Evolutionary conservation across 257 asterid species (phyloP), one percentile per base, ranked within the genome.

Genomic region (Solanum ossicruentum): DNA sequence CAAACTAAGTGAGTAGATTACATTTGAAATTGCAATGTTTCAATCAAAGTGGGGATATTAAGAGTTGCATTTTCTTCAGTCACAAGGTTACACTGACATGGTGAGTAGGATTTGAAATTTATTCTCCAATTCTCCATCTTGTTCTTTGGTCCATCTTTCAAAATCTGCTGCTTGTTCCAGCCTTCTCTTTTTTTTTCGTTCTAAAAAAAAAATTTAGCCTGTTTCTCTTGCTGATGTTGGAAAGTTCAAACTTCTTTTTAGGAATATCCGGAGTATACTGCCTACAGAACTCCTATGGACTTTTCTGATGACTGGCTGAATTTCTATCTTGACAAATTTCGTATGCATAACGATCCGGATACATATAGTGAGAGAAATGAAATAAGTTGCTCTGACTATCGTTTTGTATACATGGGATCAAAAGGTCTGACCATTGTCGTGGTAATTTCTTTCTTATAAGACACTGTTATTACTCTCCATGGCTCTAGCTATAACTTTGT

Each of bases 281-380:
- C 99, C 81, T 95, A 96, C 91, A 87, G 52, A 79, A 92, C 96
- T 52, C 98, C 99, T 39, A 12, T 77, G 45, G 90, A 90, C 89
- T 96, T 94, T 83, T 89, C 91, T 21, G 99, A 96, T 88, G 99
- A 96, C 89, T 96, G 99, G 99, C 90, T 96, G 89, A 96, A 96
- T 91, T 58, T 93, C 67, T 96, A 96, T 91, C 99, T 96, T 63
- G 98, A 96, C 87, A 89, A 89, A 81, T 95, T 91, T 88, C 87
- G 81, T 43, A 93, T 96, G 98, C 99, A 96, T 80, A 85, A 80
- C 21, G 92, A 93, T 87, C 92, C 92, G 12, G 92, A 88, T 61
- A 88, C 73, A 83, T 89, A 70, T 85, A 91, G 84, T 77, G 89
- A 90, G 88, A 89, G 86, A 89, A 86, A 91, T 87, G 98, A 95